A percentile compares a stretch with the other conserved stretches of the same genome.
Conservation (phyloP, 2,329 filamentous ascomycete genomes). For the Parasarocladium wereldwijsianum region DNA sequence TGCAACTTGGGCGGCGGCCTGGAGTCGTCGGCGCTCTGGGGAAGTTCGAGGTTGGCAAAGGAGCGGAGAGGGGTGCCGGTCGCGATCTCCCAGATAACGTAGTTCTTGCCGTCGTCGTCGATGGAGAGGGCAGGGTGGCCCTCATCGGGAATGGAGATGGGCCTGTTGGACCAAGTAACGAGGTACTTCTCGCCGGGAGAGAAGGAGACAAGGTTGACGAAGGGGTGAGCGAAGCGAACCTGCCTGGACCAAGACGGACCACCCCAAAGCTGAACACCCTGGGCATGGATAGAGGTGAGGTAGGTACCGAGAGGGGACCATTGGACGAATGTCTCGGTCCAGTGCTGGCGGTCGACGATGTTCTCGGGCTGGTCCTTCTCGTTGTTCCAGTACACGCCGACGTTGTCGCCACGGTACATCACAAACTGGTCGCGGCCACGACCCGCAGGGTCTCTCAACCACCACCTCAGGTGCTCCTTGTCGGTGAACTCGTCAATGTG, state of each 20-base stretch:
- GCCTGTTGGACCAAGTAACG: conserved; percentile 90
- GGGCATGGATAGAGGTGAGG: conserved; percentile 85
- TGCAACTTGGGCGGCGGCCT: conserved; percentile 75
- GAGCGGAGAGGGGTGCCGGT: conserved; percentile 82
- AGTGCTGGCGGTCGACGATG: conserved; percentile 83
- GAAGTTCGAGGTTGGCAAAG: conserved; percentile 77
- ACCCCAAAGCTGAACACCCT: conserved; percentile 96
- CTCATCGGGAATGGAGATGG: conserved; percentile 81
- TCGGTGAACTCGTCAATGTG: conserved; percentile 73
- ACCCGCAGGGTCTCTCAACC: conserved; percentile 64
- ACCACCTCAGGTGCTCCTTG: conserved; percentile 89
- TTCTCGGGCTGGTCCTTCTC: conserved; percentile 80
- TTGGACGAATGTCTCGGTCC: conserved; percentile 96
- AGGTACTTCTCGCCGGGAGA: conserved; percentile 87
- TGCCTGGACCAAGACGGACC: conserved; percentile 79
- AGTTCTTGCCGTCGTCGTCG: conserved; percentile 98
- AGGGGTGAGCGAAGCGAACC: conserved; percentile 87
- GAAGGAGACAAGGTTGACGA: conserved; percentile 91
- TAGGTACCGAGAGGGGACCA: conserved; percentile 95
- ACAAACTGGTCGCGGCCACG: conserved; percentile 90
- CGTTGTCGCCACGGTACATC: conserved; percentile 82
- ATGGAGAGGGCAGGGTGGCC: conserved; percentile 70
- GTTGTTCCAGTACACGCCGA: conserved; percentile 97
- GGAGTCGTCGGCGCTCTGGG: conserved; percentile 33
- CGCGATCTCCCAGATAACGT: conserved; percentile 94